phyloP scores from a whole-genome alignment of 495 filamentous ascomycete genomes.

The Corynascus novoguineensis region DNA sequence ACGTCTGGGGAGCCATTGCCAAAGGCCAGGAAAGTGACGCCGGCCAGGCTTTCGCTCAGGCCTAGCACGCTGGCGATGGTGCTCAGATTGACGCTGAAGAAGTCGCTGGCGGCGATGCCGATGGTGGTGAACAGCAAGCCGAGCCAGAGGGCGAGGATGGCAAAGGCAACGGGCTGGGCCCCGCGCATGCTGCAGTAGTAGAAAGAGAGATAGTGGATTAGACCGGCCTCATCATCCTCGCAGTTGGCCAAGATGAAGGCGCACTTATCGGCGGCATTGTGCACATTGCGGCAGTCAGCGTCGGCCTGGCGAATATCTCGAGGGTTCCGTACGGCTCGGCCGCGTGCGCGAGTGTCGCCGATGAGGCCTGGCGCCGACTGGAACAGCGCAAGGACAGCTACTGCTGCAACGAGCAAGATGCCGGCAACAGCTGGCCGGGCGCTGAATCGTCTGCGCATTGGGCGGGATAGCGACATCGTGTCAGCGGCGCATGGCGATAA shows the following conservation, averaged over 20 bases:
- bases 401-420: constrained; percentile 31
- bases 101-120: constrained; percentile 97
- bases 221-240: constrained; percentile 79
- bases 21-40: constrained; percentile 94
- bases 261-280: constrained; percentile 73
- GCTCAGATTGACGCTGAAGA: constrained; percentile 94
- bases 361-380: background rate
- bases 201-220: constrained; percentile 81
- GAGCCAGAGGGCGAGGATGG: constrained; percentile 73
- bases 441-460: constrained; percentile 24
- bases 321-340: background rate
- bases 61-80: constrained; percentile 83
- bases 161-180: constrained; percentile 70
- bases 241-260: constrained; percentile 79
- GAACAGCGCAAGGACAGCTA: constrained; percentile 31
- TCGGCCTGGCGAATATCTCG: constrained; percentile 13
- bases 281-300: constrained; percentile 73
- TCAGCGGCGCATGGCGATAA: constrained; percentile 10
- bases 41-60: constrained; percentile 92
- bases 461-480: constrained; percentile 22
- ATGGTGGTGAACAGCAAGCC: constrained; percentile 93
- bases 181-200: constrained; percentile 80
- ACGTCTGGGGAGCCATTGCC: constrained; percentile 99
- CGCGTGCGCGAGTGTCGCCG: background rate
- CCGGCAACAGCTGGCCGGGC: constrained; percentile 37